These are phyloP conservation scores for Cornus controversa DNA, from an alignment of 148 eudicot genomes.

Conservation along the genomic window DNA sequence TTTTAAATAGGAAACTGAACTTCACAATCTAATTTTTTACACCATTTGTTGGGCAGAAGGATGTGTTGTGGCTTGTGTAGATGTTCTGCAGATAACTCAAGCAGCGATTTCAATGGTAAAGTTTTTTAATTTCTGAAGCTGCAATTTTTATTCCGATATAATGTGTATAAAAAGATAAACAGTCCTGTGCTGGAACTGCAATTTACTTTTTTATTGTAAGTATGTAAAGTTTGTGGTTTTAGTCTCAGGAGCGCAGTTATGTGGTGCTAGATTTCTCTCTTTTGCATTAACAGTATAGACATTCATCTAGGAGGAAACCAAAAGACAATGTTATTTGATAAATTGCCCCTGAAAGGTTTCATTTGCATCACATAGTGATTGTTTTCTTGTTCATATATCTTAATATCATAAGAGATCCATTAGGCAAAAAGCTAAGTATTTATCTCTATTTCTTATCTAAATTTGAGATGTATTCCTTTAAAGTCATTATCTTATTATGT, in stretches of 20 bases:
- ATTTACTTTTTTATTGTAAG: background rate
- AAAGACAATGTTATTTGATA: background rate
- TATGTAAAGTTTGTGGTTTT: background rate
- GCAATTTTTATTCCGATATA: background rate
- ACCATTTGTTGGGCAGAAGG: conserved; percentile 59
- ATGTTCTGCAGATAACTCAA: conserved; percentile 91
- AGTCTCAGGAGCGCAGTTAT: background rate
- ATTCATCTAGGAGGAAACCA: background rate
- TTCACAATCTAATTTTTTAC: background rate
- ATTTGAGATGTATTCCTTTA: background rate
- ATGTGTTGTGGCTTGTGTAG: conserved; percentile 68
- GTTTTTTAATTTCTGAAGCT: background rate
- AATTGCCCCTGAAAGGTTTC: background rate
- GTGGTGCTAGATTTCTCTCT: background rate
- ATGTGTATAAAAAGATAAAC: background rate
- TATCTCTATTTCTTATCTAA: background rate
- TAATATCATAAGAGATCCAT: background rate
- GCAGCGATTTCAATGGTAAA: conserved; percentile 91
- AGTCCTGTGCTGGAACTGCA: background rate
- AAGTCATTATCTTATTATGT: background rate
- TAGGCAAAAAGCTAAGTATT: background rate
- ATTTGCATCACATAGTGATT: background rate
- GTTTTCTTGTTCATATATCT: background rate
- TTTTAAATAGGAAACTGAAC: conserved; percentile 1
- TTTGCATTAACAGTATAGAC: background rate